Base-by-base conservation (phyloP, 1,284 basidiomycete species). In the Trichosporon inkin region DNA sequence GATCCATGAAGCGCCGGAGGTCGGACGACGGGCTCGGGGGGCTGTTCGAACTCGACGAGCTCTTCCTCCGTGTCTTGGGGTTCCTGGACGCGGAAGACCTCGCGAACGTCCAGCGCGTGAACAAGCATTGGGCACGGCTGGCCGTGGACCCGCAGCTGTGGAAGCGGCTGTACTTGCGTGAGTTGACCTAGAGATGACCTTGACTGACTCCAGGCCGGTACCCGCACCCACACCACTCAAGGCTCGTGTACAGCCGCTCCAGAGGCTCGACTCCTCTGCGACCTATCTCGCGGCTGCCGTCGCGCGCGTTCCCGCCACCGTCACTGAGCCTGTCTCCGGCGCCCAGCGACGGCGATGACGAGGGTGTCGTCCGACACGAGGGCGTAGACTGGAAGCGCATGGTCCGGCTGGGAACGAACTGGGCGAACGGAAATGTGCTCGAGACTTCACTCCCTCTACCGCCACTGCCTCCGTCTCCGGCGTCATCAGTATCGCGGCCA, bases 361-460 rank as follows among this genome's bases (percentile, higher is more conserved):
- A 53, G 51, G 51, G 20, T 56, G 34, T 14, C 2, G 62, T 74
- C 2, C 60, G 73, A 13, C 69, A 76, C 53, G 75, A 77, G 40
- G 73, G 76, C 0, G 68, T 78, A 0, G 76, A 79, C 60, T 79
- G 77, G 77, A 79, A 78, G 60, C 63, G 69, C 61, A 71, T 79
- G 70, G 60, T 77, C 57, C 57, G 71, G 13, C 63, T 79, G 28
- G 75, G 73, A 0, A 73, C 75, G 0, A 79, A 79, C 62, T 79
- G 77, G 75, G 69, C 75, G 10, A 78, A 73, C 36, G 77, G 77
- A 1, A 76, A 75, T 52, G 77, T 70, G 0, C 63, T 67, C 6
- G 69, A 77, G 49, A 63, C 70, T 0, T 67, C 60, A 3, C 64
- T 73, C 24, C 59, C 67, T 2, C 62, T 75, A 1, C 74, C 76